These are phyloP conservation scores for Aphanomyces cochlioides DNA, from an alignment of 352 stramenopile species.

Conservation along the genomic window DNA sequence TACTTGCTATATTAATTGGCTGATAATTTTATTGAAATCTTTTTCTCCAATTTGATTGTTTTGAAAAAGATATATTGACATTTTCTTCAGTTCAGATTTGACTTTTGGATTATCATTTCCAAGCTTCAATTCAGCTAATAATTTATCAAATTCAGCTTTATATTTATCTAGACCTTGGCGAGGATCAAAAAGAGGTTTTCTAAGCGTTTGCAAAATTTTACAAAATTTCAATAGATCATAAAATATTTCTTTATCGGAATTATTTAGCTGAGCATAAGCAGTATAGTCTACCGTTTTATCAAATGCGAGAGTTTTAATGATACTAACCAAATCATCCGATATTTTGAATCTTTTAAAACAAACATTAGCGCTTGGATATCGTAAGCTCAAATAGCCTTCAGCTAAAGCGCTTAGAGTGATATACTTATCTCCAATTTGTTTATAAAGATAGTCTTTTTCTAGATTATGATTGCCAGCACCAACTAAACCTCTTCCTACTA, in stretches of 20 bases:
- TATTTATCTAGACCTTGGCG: neutral
- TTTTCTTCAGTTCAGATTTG: neutral
- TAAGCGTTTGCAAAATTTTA: no score
- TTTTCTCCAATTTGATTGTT: neutral
- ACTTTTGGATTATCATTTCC: neutral
- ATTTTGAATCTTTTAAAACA: neutral
- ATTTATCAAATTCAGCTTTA: slow-evolving; percentile 6
- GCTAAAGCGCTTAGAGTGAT: neutral
- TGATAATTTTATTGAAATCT: neutral
- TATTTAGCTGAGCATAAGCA: neutral
- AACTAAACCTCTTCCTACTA: neutral
- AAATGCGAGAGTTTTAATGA: no score
- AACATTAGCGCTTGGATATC: neutral
- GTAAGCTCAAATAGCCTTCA: neutral
- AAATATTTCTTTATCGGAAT: neutral
- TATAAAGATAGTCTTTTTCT: neutral
- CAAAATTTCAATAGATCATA: neutral
- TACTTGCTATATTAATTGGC: neutral
- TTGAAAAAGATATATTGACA: neutral
- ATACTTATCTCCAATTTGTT: no score
- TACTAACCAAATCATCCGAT: no score
- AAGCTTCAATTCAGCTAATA: neutral
- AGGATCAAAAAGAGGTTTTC: no score
- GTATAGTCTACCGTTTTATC: no score
- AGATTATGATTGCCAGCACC: no score